Evolutionary conservation across 768 basidiomycete genomes (phyloP).

Genomic region (Tylopilus plumbeoviolaceoides): DNA sequence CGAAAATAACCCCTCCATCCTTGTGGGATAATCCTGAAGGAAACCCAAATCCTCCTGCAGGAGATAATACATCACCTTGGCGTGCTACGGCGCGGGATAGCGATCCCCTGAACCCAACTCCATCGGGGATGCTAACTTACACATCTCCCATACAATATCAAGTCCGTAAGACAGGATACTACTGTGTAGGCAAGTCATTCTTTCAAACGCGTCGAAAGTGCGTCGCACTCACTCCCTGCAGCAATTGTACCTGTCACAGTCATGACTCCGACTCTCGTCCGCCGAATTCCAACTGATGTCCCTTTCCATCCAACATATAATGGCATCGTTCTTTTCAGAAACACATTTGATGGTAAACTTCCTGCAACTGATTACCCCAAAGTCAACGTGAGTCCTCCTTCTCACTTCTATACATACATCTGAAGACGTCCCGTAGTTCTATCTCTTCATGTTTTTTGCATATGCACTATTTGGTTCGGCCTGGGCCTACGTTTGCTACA

Average conservation of each 20-base stretch:
- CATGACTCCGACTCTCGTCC: constrained; percentile 35
- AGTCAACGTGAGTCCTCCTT: constrained; percentile 67
- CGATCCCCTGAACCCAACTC: constrained; percentile 43
- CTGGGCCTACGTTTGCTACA: constrained; percentile 86
- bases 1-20: constrained; percentile 22
- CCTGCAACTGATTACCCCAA: constrained; percentile 96
- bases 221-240: constrained; percentile 27
- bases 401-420: neutral
- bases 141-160: constrained; percentile 73
- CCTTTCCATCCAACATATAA: constrained; percentile 72
- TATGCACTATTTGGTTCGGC: constrained; percentile 62
- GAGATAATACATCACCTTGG: constrained; percentile 50
- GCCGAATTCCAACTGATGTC: constrained; percentile 46
- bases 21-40: constrained; percentile 62
- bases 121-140: constrained; percentile 52
- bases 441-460: constrained; percentile 77
- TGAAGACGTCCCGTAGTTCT: constrained; percentile 55
- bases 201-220: neutral
- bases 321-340: constrained; percentile 80
- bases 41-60: constrained; percentile 51
- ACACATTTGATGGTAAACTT: constrained; percentile 83
- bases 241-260: constrained; percentile 88
- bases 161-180: constrained; percentile 88
- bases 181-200: constrained; percentile 82
- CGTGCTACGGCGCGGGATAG: constrained; percentile 16